Conservation (phyloP, 352 stramenopile genomes). For the Globisporangium apiculatum region DNA sequence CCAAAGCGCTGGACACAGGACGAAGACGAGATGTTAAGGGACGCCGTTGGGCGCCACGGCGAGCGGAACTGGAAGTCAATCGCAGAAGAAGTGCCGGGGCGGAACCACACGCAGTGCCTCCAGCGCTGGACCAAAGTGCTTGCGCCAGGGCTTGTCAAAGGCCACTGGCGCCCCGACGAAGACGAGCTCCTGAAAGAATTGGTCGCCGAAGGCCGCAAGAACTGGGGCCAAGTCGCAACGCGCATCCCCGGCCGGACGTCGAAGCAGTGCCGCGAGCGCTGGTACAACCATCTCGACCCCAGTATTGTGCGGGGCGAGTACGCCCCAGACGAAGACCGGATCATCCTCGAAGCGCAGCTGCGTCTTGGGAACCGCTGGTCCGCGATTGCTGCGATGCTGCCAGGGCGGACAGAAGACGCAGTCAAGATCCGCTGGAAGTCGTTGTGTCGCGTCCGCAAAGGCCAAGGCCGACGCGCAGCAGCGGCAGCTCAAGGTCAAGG, state of each 20-base stretch:
- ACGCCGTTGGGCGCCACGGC: slow-evolving; percentile 68
- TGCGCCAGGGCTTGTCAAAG: slow-evolving; percentile 93
- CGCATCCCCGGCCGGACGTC: slow-evolving; percentile 76
- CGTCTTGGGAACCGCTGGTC: slow-evolving; percentile 87
- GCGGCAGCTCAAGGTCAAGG: slow-evolving; percentile 7
- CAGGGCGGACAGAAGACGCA: slow-evolving; percentile 82
- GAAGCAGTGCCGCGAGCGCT: slow-evolving; percentile 89
- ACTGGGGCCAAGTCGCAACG: slow-evolving; percentile 85
- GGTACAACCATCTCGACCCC: slow-evolving; percentile 85
- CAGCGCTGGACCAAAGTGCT: slow-evolving; percentile 91
- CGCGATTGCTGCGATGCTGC: slow-evolving; percentile 84
- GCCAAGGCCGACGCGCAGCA: slow-evolving; percentile 29
- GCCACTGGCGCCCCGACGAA: slow-evolving; percentile 92
- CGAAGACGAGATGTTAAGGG: slow-evolving; percentile 72
- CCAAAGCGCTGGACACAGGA: slow-evolving; percentile 75
- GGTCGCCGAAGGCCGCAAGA: slow-evolving; percentile 74
- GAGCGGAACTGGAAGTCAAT: slow-evolving; percentile 88
- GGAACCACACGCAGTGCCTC: slow-evolving; percentile 88
- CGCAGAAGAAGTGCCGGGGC: slow-evolving; percentile 71
- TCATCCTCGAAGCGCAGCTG: slow-evolving; percentile 81
- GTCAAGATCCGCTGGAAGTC: slow-evolving; percentile 92
- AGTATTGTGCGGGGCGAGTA: slow-evolving; percentile 36
- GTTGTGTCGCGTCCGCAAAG: slow-evolving; percentile 73
- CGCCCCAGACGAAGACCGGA: slow-evolving; percentile 80
- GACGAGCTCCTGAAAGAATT: slow-evolving; percentile 84